Percentiles rank a stretch among this genome's conserved stretches.
Evolutionary conservation across 2,329 filamentous ascomycete genomes (phyloP).

Genomic region (Remersonia thermophila): DNA sequence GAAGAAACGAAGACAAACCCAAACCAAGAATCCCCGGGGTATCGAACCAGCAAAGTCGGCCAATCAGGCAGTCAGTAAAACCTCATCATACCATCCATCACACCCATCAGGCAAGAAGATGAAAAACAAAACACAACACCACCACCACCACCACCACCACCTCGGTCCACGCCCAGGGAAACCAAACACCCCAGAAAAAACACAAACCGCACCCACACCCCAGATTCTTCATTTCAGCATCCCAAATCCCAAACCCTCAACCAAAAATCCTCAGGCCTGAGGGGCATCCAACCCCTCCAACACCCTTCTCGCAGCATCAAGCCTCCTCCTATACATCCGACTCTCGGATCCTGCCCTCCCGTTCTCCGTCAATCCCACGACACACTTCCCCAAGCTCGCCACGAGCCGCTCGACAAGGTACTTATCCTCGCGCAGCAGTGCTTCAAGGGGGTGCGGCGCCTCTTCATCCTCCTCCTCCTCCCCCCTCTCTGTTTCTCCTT

Average conservation of each 20-base stretch:
- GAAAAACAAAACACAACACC: too few relatives aligned
- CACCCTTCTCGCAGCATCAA: constrained; percentile 62
- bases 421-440: constrained; percentile 43
- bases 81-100: not conserved
- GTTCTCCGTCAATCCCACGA: constrained; percentile 44
- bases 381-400: constrained; percentile 46
- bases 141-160: too few relatives aligned
- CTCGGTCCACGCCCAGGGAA: too few relatives aligned
- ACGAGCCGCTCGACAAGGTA: constrained; percentile 47
- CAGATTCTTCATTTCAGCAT: too few relatives aligned
- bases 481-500: too few relatives aligned
- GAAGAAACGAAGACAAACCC: constrained; percentile 4
- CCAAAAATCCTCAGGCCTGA: not conserved
- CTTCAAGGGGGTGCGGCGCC: constrained; percentile 29
- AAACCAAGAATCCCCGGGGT: constrained; percentile 6
- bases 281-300: constrained; percentile 44
- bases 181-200: too few relatives aligned
- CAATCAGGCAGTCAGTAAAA: not conserved
- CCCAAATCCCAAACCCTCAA: not conserved
- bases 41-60: constrained; percentile 8
- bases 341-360: constrained; percentile 44
- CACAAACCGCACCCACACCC: too few relatives aligned
- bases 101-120: not conserved
- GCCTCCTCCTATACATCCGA: constrained; percentile 53
- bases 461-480: too few relatives aligned